Evolutionary conservation across 225 moss, liverwort and hornwort species (phyloP).

Genomic region (Lunularia cruciata): DNA sequence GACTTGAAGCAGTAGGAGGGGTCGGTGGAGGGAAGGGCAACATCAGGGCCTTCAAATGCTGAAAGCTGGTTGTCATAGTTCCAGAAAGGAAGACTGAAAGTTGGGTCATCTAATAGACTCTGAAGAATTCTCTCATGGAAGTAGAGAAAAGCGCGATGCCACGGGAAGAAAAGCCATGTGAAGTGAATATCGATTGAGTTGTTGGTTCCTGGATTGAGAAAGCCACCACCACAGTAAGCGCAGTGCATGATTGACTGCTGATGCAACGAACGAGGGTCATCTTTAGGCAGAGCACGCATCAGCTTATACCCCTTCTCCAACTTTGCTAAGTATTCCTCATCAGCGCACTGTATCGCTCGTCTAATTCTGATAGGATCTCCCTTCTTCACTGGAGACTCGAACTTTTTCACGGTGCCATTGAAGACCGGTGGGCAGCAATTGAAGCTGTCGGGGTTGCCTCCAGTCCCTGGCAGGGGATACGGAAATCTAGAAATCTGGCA

Average conservation of each 20-base stretch:
- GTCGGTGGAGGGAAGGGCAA: no score
- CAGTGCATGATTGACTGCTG: slow-evolving; percentile 47
- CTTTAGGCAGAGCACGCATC: slow-evolving; percentile 42
- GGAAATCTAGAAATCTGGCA: background rate
- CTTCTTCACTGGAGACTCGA: background rate
- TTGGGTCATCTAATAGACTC: slow-evolving; percentile 42
- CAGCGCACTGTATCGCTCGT: background rate
- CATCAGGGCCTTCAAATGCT: no score
- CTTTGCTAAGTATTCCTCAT: slow-evolving; percentile 35
- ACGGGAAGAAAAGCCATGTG: slow-evolving; percentile 45
- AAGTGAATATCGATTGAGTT: slow-evolving; percentile 43
- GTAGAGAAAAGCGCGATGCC: slow-evolving; percentile 52
- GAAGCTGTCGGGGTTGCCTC: no score
- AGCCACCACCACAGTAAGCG: slow-evolving; percentile 49
- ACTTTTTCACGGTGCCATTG: slow-evolving; percentile 3
- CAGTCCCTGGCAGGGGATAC: background rate
- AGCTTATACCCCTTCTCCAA: slow-evolving; percentile 42
- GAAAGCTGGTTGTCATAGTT: slow-evolving; percentile 47
- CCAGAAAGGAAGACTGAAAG: slow-evolving; percentile 50
- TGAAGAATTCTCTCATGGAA: slow-evolving; percentile 56
- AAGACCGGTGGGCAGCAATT: background rate
- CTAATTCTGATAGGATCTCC: background rate
- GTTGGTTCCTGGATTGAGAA: slow-evolving; percentile 19
- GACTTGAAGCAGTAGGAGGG: background rate
- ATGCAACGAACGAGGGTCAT: slow-evolving; percentile 41